These are phyloP conservation scores for Tolypocladium tundrense DNA, from an alignment of 2,329 filamentous ascomycete species.

Conservation along the genomic window DNA sequence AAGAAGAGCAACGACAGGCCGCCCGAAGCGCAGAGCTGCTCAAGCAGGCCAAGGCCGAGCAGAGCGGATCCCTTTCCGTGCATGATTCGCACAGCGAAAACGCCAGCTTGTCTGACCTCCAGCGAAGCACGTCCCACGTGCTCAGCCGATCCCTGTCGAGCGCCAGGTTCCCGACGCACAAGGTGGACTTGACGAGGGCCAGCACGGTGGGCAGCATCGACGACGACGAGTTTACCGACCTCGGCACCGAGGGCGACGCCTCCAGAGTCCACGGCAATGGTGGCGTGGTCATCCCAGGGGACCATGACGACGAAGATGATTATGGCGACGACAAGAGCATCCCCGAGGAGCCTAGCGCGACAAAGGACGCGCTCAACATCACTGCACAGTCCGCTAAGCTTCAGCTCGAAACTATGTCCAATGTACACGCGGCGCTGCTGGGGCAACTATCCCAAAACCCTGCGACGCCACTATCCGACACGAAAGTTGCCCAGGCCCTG, in stretches of 20 bases:
- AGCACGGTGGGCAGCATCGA: conserved; percentile 40
- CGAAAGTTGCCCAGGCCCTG: conserved; percentile 66
- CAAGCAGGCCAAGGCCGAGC: conserved; percentile 70
- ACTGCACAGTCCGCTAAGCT: conserved; percentile 90
- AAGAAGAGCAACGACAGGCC: conserved; percentile 72
- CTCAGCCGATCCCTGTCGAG: conserved; percentile 16
- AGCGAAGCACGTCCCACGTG: conserved; percentile 34
- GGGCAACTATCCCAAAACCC: conserved; percentile 58
- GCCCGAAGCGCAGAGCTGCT: conserved; percentile 66
- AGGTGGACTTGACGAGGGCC: conserved; percentile 24
- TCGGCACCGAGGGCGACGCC: conserved; percentile 31
- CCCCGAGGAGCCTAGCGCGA: conserved; percentile 60
- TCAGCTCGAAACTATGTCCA: conserved; percentile 81
- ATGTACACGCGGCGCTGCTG: conserved; percentile 75
- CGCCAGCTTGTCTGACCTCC: conserved; percentile 38
- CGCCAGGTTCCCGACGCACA: conserved; percentile 19
- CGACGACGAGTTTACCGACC: conserved; percentile 42
- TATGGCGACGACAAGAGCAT: conserved; percentile 66
- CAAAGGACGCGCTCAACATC: conserved; percentile 92
- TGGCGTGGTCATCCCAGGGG: conserved; percentile 22
- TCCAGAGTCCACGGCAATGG: conserved; percentile 25
- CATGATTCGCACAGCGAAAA: conserved; percentile 40
- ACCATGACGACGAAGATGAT: conserved; percentile 57
- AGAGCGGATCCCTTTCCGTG: conserved; percentile 39
- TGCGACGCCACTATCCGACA: conserved; percentile 61